These are phyloP conservation scores for Phytomonas francai DNA, from an alignment of 208 protist species.

Conservation along the genomic window DNA sequence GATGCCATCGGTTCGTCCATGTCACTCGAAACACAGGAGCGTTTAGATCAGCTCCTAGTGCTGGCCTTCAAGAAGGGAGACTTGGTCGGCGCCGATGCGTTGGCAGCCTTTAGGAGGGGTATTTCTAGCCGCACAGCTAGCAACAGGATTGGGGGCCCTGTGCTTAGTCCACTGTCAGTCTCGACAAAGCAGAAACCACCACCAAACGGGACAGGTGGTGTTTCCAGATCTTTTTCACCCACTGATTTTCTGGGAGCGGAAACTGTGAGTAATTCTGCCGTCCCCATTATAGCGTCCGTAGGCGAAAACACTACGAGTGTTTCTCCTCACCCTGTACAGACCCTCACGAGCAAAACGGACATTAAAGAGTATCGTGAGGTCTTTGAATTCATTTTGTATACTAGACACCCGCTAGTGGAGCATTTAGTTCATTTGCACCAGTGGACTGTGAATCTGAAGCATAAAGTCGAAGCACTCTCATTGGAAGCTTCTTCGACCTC, in stretches of 20 bases:
- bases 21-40: slow-evolving; percentile 18
- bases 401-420: slow-evolving; percentile 56
- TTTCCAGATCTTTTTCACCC: neutral
- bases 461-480: slow-evolving; percentile 56
- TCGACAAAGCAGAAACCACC: neutral
- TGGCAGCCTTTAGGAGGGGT: slow-evolving; percentile 46
- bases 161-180: neutral
- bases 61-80: slow-evolving; percentile 42
- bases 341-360: slow-evolving; percentile 10
- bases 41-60: slow-evolving; percentile 41
- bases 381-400: slow-evolving; percentile 83
- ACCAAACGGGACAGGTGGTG: neutral
- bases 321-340: neutral
- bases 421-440: slow-evolving; percentile 45
- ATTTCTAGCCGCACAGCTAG: slow-evolving; percentile 34
- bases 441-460: slow-evolving; percentile 42
- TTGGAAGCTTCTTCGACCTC: slow-evolving; percentile 11
- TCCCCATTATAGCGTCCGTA: neutral
- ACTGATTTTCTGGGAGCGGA: neutral
- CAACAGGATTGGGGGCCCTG: neutral
- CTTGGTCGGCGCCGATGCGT: slow-evolving; percentile 19
- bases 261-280: neutral
- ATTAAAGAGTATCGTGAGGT: slow-evolving; percentile 51
- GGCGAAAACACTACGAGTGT: neutral
- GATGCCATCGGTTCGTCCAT: slow-evolving; percentile 10